Percentiles rank a stretch among this genome's conserved stretches.
Evolutionary conservation across 1,284 basidiomycete species (phyloP).

Genomic region (Microstroma glucosiphilum): DNA sequence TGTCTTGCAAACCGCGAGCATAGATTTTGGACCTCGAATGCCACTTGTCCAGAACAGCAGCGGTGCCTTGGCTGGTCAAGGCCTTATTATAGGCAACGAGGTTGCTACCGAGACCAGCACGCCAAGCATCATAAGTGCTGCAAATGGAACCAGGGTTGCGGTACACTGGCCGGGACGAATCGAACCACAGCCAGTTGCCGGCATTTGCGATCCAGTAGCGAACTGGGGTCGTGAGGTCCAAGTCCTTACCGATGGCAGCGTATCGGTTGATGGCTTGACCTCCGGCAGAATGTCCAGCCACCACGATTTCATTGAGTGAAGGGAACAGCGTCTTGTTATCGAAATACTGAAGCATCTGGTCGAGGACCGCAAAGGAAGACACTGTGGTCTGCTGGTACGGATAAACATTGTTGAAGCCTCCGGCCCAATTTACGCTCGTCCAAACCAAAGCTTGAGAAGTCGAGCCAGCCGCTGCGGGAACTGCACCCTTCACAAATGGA

Average conservation of each 20-base stretch:
- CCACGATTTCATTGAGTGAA: slow-evolving; percentile 39
- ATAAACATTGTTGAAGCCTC: not conserved
- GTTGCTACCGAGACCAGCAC: not conserved
- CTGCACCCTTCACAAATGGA: not conserved
- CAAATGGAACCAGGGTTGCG: not conserved
- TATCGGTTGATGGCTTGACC: slow-evolving; percentile 38
- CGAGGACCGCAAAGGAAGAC: slow-evolving; percentile 32
- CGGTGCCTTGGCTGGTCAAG: not conserved
- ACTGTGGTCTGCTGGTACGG: slow-evolving; percentile 34
- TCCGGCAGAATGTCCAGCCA: slow-evolving; percentile 48
- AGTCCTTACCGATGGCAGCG: slow-evolving; percentile 34
- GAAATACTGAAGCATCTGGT: not conserved
- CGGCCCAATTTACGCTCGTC: not conserved
- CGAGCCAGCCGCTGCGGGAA: not conserved
- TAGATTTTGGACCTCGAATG: not conserved
- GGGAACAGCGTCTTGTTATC: slow-evolving; percentile 29
- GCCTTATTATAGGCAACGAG: not conserved
- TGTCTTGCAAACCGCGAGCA: slow-evolving; percentile 1
- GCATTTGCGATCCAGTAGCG: slow-evolving; percentile 45
- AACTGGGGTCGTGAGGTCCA: slow-evolving; percentile 35
- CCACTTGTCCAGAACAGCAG: not conserved
- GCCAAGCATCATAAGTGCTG: slow-evolving; percentile 1
- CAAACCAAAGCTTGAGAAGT: not conserved
- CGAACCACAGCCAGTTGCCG: slow-evolving; percentile 39
- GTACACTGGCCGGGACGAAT: slow-evolving; percentile 21